phyloP scores from a whole-genome alignment of 169 alveolate species.

The Plasmodium adleri region DNA sequence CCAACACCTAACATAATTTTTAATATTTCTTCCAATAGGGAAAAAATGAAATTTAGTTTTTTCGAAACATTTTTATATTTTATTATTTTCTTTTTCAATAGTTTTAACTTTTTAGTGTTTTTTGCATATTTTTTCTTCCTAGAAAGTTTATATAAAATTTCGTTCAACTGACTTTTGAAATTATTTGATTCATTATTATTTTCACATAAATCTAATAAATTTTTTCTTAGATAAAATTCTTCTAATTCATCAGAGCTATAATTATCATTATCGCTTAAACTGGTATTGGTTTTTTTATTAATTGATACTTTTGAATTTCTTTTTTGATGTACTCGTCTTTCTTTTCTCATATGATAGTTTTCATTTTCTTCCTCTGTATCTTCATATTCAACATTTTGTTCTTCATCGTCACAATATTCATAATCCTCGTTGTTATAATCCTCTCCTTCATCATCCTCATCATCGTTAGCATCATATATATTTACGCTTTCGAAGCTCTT shows the following conservation, averaged over 20 bases:
- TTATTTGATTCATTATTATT: constrained; percentile 14
- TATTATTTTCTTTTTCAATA: constrained; percentile 37
- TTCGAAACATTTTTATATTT: constrained; percentile 67
- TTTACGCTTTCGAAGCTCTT: constrained; percentile 46
- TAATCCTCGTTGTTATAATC: too few species aligned
- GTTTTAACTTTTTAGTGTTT: constrained; percentile 57
- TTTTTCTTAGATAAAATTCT: constrained; percentile 67
- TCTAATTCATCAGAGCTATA: constrained; percentile 72
- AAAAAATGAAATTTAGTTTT: constrained; percentile 67
- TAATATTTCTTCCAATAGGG: constrained; percentile 77
- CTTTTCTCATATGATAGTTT: too few species aligned
- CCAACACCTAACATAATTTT: constrained; percentile 75
- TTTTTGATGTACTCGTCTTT: background rate
- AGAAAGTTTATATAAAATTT: constrained; percentile 44
- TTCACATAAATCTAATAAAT: constrained; percentile 40
- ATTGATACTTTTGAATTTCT: background rate
- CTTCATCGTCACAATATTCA: too few species aligned
- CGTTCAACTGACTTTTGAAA: constrained; percentile 54
- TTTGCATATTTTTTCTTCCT: constrained; percentile 51
- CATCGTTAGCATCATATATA: background rate
- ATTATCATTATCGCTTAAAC: constrained; percentile 6
- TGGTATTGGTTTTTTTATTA: constrained; percentile 18
- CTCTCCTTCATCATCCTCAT: background rate
- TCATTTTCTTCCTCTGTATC: too few species aligned
- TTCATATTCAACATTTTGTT: too few species aligned